Evolutionary conservation across 202 grass and related monocot genomes (phyloP), one percentile per base, ranked within the genome.

Genomic region (Brachypodium distachyon): DNA sequence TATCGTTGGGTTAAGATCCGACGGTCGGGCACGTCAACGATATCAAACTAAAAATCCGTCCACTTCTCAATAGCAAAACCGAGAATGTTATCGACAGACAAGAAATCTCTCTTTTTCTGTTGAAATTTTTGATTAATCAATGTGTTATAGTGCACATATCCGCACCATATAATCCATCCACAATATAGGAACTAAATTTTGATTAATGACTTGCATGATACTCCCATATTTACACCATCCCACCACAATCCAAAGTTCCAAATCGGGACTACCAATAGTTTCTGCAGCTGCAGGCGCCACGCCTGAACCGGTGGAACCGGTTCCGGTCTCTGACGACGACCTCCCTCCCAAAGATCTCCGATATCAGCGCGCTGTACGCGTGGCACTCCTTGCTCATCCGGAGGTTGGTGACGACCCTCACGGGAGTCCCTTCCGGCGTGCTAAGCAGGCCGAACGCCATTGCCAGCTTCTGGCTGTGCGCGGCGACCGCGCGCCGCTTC

Each of bases 391-490:
- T 83, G 58, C 87, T 84, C 82, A 93, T 97, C 46, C 93, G 81
- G 32, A 97, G 83, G 77, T 89, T 97, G 50, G 85, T 93, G 13
- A 86, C 77, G 33, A 97, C 49, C 69, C 88, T 80, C 65, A 97
- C 85, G 7, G 53, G 67, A 29, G 61, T 32, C 31, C 81, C 50
- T 7, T 90, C 54, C 71, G 82, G 72, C 80, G 83, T 84, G 58
- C 73, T 88, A 17, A 90, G 62, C 52, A 97, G 77, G 25, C 84
- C 85, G 63, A 93, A 97, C 61, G 93, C 93, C 63, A 93, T 88
- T 18, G 93, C 93, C 36, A 97, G 90, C 85, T 97, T 93, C 80
- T 97, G 87, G 76, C 93, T 93, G 64, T 91, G 85, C 53, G 67
- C 81, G 7, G 57, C 48, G 9, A 88, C 27, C 57, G 67, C 44